Conservation (phyloP, 306 rosid genomes). For the Sesbania bispinosa region DNA sequence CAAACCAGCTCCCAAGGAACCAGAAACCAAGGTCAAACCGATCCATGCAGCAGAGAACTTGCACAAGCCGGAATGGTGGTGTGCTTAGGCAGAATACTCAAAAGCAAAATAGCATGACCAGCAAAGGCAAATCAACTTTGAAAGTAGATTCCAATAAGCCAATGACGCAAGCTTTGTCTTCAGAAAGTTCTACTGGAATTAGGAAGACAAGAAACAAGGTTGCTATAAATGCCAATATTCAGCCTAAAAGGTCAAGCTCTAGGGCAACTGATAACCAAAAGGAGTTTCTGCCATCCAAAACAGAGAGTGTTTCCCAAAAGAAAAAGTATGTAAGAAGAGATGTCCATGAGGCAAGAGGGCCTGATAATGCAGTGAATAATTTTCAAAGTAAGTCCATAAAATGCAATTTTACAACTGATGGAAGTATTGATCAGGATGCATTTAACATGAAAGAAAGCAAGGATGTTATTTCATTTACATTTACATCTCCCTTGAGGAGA, state of each 20-base stretch:
- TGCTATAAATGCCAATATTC: conserved; percentile 40
- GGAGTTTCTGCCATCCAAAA: conserved; percentile 42
- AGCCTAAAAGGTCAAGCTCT: conserved; percentile 40
- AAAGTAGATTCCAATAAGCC: conserved; percentile 45
- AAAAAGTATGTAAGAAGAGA: conserved; percentile 35
- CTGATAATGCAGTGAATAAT: conserved; percentile 24
- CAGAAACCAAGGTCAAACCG: conserved; percentile 42
- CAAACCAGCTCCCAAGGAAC: conserved; percentile 46
- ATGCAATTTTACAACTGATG: conserved; percentile 48
- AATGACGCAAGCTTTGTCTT: conserved; percentile 33
- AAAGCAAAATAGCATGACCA: conserved; percentile 65
- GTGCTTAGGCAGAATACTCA: conserved; percentile 71
- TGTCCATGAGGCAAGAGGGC: conserved; percentile 38
- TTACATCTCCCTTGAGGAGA: conserved; percentile 77
- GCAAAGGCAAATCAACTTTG: conserved; percentile 44
- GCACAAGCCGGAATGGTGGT: conserved; percentile 31
- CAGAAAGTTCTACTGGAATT: conserved; percentile 35
- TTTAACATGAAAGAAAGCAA: conserved; percentile 51
- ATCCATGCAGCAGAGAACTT: conserved; percentile 48
- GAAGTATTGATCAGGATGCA: conserved; percentile 36
- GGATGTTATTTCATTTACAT: conserved; percentile 83
- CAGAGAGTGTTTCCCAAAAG: conserved; percentile 30
- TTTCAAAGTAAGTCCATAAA: conserved; percentile 51
- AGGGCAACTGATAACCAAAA: conserved; percentile 35
- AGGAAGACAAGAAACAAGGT: conserved; percentile 44